Conservation (phyloP, 257 asterid genomes). For the Eustoma russellianum region DNA sequence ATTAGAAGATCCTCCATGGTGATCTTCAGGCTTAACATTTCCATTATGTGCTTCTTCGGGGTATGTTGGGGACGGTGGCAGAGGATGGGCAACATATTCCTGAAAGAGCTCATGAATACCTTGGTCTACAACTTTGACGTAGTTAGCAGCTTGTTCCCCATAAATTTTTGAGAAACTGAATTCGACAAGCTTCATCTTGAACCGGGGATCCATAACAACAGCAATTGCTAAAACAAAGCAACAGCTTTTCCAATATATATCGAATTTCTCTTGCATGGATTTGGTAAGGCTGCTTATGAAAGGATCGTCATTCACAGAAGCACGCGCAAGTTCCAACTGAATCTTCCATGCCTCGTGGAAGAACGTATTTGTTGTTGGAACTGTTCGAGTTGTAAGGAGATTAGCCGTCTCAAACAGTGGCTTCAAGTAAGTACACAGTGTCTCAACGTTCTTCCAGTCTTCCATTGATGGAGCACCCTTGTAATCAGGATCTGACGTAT, state of each 20-base stretch:
- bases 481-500: slow-evolving; percentile 70
- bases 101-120: slow-evolving; percentile 83
- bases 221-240: slow-evolving; percentile 77
- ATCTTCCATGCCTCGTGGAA: slow-evolving; percentile 98
- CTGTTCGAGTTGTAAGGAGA: slow-evolving; percentile 39
- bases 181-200: slow-evolving; percentile 89
- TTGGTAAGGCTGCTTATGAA: slow-evolving; percentile 47
- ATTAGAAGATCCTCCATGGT: slow-evolving; percentile 35
- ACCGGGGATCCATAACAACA: slow-evolving; percentile 96
- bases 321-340: slow-evolving; percentile 74
- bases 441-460: slow-evolving; percentile 80
- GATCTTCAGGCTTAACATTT: slow-evolving; percentile 27
- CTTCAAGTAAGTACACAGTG: slow-evolving; percentile 49
- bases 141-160: slow-evolving; percentile 51
- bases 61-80: slow-evolving; percentile 48
- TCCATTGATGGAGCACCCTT: slow-evolving; percentile 44
- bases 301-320: slow-evolving; percentile 54
- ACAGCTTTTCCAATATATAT: slow-evolving; percentile 73
- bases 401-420: slow-evolving; percentile 74
- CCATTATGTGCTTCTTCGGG: slow-evolving; percentile 51
- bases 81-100: slow-evolving; percentile 65
- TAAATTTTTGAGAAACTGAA: slow-evolving; percentile 80
- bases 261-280: slow-evolving; percentile 70
- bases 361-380: slow-evolving; percentile 69
- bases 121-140: slow-evolving; percentile 59